A percentile compares a stretch with the other conserved stretches of the same genome.
phyloP scores from a whole-genome alignment of 2,329 filamentous ascomycete genomes.

The Lithohypha guttulata region DNA sequence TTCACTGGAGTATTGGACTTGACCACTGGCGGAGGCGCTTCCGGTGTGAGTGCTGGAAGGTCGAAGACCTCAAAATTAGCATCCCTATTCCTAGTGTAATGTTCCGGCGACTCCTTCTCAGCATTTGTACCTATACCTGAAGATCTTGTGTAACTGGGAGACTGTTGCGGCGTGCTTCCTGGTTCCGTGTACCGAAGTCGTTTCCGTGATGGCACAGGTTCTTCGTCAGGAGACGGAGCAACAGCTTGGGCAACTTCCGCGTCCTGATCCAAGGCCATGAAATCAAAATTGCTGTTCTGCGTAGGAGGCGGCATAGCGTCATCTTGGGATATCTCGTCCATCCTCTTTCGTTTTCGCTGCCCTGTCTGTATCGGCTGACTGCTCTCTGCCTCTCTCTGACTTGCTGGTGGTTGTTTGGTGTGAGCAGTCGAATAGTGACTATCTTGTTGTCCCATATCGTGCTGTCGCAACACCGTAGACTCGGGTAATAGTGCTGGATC shows the following conservation, averaged over 20 bases:
- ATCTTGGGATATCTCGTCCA: conserved; percentile 16
- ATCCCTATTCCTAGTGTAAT: too few species aligned
- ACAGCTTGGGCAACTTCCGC: not conserved
- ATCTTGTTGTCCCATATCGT: too few species aligned
- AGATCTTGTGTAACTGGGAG: too few species aligned
- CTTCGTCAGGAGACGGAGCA: conserved; percentile 3
- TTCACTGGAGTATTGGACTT: not conserved
- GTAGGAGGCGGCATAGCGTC: not conserved
- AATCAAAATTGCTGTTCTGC: not conserved
- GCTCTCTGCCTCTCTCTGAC: conserved; percentile 2
- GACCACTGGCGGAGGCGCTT: too few species aligned
- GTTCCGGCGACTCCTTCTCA: too few species aligned
- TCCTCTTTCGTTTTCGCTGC: conserved; percentile 12
- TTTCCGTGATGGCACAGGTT: not conserved
- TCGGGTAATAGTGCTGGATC: too few species aligned
- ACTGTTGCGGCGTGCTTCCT: too few species aligned
- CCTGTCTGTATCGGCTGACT: conserved; percentile 9
- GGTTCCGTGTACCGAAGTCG: not conserved
- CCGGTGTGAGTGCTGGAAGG: too few species aligned
- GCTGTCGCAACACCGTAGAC: too few species aligned
- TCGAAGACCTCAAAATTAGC: too few species aligned
- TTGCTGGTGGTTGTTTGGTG: not conserved
- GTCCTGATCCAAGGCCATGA: not conserved
- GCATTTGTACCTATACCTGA: too few species aligned
- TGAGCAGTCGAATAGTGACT: not conserved